Conservation (phyloP, 768 basidiomycete species). For the Porphyrellus cyaneotinctus region DNA sequence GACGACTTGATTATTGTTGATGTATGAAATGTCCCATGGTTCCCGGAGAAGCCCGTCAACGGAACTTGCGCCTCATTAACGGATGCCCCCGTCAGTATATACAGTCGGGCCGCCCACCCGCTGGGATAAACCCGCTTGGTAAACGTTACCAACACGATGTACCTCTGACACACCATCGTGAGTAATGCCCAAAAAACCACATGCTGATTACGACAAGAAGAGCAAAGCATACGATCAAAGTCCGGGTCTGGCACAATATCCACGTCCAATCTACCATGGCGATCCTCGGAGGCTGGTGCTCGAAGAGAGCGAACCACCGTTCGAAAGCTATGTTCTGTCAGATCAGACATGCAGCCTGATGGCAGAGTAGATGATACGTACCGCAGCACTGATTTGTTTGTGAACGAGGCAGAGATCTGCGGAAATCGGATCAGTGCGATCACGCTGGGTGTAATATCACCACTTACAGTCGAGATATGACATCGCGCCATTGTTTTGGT, state of each 20-base stretch:
- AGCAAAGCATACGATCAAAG: background rate
- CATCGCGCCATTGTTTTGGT: constrained; percentile 94
- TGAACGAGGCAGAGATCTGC: constrained; percentile 33
- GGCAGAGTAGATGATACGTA: constrained; percentile 9
- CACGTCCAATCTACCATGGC: constrained; percentile 25
- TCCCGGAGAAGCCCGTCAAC: constrained; percentile 6
- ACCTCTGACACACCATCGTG: too few species aligned
- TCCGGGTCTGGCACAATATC: background rate
- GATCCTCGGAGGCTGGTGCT: constrained; percentile 28
- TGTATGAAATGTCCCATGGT: constrained; percentile 2
- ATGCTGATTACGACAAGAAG: constrained; percentile 10
- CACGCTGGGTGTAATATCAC: background rate
- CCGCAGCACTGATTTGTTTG: constrained; percentile 31
- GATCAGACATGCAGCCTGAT: constrained; percentile 1
- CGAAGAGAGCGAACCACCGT: constrained; percentile 28
- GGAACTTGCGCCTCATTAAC: background rate
- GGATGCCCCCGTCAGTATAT: background rate
- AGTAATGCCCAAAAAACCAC: constrained; percentile 4
- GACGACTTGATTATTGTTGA: background rate
- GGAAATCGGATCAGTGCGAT: background rate
- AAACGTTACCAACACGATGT: background rate
- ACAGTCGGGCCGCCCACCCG: background rate
- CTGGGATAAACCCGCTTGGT: background rate
- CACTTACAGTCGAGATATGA: constrained; percentile 84
- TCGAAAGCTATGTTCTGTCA: constrained; percentile 22